phyloP scores from a whole-genome alignment of 169 alveolate genomes.

The Toxoplasma gondii region DNA sequence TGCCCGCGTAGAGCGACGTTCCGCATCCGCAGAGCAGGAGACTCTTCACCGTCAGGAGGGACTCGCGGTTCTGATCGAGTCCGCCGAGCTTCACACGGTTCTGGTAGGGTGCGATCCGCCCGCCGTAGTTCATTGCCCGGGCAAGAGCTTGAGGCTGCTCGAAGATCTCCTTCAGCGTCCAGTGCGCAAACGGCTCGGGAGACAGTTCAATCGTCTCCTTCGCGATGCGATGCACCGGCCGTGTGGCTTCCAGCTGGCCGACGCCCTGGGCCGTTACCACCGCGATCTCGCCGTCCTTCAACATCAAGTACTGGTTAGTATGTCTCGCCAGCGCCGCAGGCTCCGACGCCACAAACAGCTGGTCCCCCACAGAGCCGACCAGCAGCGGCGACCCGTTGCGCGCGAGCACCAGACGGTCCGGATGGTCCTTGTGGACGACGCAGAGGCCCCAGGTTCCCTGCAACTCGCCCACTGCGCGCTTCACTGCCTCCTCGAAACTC shows the following conservation, averaged over 20 bases:
- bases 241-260: conserved; percentile 75
- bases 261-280: conserved; percentile 82
- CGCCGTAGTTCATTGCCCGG: conserved; percentile 86
- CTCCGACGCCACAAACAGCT: conserved; percentile 93
- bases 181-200: conserved; percentile 89
- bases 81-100: conserved; percentile 87
- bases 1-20: conserved; percentile 90
- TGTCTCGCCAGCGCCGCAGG: conserved; percentile 92
- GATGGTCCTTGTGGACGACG: conserved; percentile 86
- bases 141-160: conserved; percentile 88
- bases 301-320: conserved; percentile 90
- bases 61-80: conserved; percentile 79
- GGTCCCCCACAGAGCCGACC: conserved; percentile 84
- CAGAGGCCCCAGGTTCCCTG: conserved; percentile 98
- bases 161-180: conserved; percentile 91
- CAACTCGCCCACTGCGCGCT: conserved; percentile 83
- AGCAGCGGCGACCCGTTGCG: conserved; percentile 93
- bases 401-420: conserved; percentile 90
- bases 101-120: conserved; percentile 77
- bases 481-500: conserved; percentile 85
- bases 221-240: conserved; percentile 72
- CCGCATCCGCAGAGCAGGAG: conserved; percentile 94
- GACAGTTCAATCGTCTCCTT: conserved; percentile 76
- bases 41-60: conserved; percentile 79
- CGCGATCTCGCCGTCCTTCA: conserved; percentile 90